Percentiles rank a stretch among this genome's conserved stretches.
Evolutionary conservation across 164 flowering plant species (phyloP).

Genomic region (Annona cherimola): DNA sequence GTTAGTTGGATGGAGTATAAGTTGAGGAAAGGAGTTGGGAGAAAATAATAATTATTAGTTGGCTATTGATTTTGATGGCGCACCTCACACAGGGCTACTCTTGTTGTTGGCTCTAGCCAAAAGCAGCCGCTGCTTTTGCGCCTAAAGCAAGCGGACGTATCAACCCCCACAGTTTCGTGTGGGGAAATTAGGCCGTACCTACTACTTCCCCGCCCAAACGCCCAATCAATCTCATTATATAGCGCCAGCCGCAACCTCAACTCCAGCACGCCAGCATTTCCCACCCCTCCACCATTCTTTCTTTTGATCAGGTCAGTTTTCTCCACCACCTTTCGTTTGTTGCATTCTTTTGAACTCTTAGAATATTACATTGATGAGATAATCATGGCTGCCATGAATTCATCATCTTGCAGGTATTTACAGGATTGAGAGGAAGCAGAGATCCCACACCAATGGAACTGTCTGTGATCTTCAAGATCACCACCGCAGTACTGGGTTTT

Average conservation of each 20-base stretch:
- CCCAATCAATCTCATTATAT: slow-evolving; percentile 25
- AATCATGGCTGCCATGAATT: background rate
- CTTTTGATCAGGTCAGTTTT: slow-evolving; percentile 32
- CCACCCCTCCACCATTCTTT: slow-evolving; percentile 17
- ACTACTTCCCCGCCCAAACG: slow-evolving; percentile 17
- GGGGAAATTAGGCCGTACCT: slow-evolving; percentile 8
- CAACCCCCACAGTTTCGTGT: background rate
- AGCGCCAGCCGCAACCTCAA: slow-evolving; percentile 9
- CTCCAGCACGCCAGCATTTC: background rate
- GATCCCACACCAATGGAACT: slow-evolving; percentile 22
- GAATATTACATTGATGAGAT: background rate
- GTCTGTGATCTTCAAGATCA: slow-evolving; percentile 21
- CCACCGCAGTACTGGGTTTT: slow-evolving; percentile 19
- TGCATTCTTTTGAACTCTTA: slow-evolving; percentile 3
- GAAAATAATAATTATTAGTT: slow-evolving; percentile 19
- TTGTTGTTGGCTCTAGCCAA: slow-evolving; percentile 4
- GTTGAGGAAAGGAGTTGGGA: slow-evolving; percentile 8
- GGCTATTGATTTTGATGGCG: slow-evolving; percentile 35
- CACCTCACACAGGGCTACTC: slow-evolving; percentile 23
- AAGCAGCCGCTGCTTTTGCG: background rate
- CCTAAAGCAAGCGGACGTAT: background rate
- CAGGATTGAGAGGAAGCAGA: background rate
- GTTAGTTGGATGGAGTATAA: slow-evolving; percentile 31
- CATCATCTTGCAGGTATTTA: background rate
- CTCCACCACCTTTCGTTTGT: slow-evolving; percentile 4